Conservation (phyloP, 768 basidiomycete species). For the Boletus vinaceobasis region DNA sequence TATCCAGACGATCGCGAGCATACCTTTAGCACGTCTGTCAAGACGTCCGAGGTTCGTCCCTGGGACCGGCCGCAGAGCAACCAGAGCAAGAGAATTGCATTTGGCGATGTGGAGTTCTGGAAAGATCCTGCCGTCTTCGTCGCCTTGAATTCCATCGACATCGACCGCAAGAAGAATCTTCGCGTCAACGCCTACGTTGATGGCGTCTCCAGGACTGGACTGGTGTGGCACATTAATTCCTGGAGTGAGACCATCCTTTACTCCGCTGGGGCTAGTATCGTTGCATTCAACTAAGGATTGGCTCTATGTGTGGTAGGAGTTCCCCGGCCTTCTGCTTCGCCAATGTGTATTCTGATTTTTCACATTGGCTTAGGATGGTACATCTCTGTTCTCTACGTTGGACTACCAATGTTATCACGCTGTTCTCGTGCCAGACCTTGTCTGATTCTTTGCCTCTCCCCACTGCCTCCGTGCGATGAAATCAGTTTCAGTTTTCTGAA, state of each 20-base stretch:
- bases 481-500: neutral
- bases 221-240: conserved; percentile 10
- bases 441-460: neutral
- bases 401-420: neutral
- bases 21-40: conserved; percentile 15
- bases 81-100: conserved; percentile 4
- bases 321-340: too few species aligned
- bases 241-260: conserved; percentile 5
- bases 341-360: neutral
- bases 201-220: neutral
- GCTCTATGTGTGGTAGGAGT: neutral
- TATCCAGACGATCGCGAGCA: conserved; percentile 19
- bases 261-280: neutral
- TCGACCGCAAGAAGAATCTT: conserved; percentile 5
- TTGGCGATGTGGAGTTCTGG: conserved; percentile 8
- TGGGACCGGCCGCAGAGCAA: conserved; percentile 1
- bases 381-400: neutral
- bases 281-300: neutral
- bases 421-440: neutral
- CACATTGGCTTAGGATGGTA: neutral
- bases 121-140: conserved; percentile 16
- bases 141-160: conserved; percentile 15
- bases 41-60: conserved; percentile 4
- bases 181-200: conserved; percentile 14
- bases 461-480: neutral